A percentile compares a stretch with the other conserved stretches of the same genome.
phyloP scores from a whole-genome alignment of 2,329 filamentous ascomycete species.

The Trichoderma sp. region DNA sequence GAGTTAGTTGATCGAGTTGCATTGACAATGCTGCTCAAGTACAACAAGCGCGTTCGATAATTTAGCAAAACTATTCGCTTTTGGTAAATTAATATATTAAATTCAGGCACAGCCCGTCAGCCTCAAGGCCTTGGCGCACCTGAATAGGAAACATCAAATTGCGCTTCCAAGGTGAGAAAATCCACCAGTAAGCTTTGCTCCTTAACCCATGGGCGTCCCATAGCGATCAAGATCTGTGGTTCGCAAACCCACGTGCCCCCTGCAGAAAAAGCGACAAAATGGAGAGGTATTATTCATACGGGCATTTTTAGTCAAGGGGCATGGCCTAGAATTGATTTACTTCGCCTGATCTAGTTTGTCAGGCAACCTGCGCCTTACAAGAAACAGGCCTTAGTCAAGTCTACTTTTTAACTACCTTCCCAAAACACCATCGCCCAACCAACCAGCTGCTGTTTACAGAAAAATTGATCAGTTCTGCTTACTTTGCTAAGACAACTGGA shows the following conservation, averaged over 20 bases:
- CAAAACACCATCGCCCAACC: constrained; percentile 22
- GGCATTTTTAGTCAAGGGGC: not conserved
- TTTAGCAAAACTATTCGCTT: not conserved
- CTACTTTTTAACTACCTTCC: constrained; percentile 5
- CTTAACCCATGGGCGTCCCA: not conserved
- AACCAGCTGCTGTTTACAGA: constrained; percentile 13
- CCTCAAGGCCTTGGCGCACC: not conserved
- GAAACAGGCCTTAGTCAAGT: not conserved
- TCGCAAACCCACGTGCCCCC: constrained; percentile 5
- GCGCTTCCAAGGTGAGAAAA: not conserved
- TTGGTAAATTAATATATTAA: not conserved
- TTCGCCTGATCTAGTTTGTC: constrained; percentile 5
- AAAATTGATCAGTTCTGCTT: constrained; percentile 5
- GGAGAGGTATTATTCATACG: not conserved
- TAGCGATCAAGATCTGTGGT: constrained; percentile 6
- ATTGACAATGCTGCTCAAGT: not conserved
- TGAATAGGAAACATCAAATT: not conserved
- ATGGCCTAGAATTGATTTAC: constrained; percentile 3
- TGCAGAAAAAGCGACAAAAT: not conserved
- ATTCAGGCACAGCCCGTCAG: constrained; percentile 13
- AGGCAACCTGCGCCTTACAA: constrained; percentile 12
- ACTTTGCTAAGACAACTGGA: not conserved
- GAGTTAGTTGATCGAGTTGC: not conserved
- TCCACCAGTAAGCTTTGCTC: constrained; percentile 15
- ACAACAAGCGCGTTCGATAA: not conserved